These are phyloP conservation scores for Tuber borchii DNA, from an alignment of 495 filamentous ascomycete genomes.

Conservation along the genomic window DNA sequence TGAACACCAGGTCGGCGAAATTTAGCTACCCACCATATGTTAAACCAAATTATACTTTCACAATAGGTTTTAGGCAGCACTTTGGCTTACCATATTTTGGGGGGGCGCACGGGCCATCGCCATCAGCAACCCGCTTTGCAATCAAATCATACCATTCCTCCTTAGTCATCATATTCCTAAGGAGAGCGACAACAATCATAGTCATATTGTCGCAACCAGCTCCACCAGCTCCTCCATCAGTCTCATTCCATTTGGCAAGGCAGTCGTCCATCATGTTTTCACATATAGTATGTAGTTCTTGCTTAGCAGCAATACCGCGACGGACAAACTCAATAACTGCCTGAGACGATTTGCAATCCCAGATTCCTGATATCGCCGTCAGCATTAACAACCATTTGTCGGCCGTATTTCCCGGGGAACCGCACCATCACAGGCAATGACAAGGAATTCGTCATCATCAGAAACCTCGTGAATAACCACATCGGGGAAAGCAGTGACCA, in stretches of 20 bases:
- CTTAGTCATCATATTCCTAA: conserved; percentile 74
- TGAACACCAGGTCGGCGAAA: conserved; percentile 87
- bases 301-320: conserved; percentile 88
- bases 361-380: conserved; percentile 65
- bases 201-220: conserved; percentile 99
- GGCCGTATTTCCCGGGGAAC: conserved; percentile 10
- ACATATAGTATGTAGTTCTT: conserved; percentile 84
- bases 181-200: conserved; percentile 82
- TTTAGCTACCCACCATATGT: conserved; percentile 66
- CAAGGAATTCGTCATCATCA: conserved; percentile 93
- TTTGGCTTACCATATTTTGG: conserved; percentile 91
- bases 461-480: conserved; percentile 81
- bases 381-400: conserved; percentile 30
- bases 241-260: conserved; percentile 90
- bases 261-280: conserved; percentile 99
- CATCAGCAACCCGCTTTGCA: conserved; percentile 85
- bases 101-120: conserved; percentile 81
- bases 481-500: conserved; percentile 96
- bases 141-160: conserved; percentile 97
- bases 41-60: conserved; percentile 48
- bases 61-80: conserved; percentile 23
- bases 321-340: conserved; percentile 94
- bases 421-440: conserved; percentile 94
- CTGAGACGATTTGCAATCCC: conserved; percentile 98
- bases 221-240: conserved; percentile 54